Evolutionary conservation across 148 eudicot genomes (phyloP).

Genomic region (Nepenthes mirabilis): DNA sequence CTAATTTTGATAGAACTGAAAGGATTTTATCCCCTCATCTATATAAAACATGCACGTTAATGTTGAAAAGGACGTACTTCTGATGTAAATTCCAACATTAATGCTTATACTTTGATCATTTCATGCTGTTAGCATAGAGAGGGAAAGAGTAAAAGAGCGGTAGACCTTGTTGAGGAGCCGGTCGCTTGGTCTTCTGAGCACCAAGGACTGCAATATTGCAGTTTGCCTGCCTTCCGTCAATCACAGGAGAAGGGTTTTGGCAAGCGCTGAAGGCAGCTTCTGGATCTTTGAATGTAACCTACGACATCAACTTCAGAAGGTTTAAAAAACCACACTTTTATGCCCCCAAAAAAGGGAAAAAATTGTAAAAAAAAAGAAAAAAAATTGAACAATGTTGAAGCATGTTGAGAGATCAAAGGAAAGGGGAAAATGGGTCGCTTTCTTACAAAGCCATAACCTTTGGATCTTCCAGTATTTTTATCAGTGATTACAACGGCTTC

Average conservation of each 20-base stretch:
- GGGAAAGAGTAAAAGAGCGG: background rate
- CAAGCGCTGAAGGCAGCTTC: conserved; percentile 53
- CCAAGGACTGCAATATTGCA: conserved; percentile 55
- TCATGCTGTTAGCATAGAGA: no score
- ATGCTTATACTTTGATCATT: no score
- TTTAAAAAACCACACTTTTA: no score
- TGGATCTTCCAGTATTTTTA: conserved; percentile 32
- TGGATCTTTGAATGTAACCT: conserved; percentile 56
- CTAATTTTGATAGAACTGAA: no score
- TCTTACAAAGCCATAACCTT: conserved; percentile 41
- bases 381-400: no score
- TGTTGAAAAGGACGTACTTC: no score
- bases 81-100: no score
- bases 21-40: no score
- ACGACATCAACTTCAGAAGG: background rate
- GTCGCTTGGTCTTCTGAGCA: conserved; percentile 23
- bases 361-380: no score
- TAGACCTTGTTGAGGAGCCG: conserved; percentile 22
- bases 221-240: conserved; percentile 46
- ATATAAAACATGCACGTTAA: no score
- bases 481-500: conserved; percentile 42
- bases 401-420: background rate
- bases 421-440: background rate
- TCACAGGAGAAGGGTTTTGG: conserved; percentile 43
- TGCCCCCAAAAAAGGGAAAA: no score